Evolutionary conservation across 2,329 filamentous ascomycete species (phyloP).

Genomic region (Paecilomyces dactylethromorphus): DNA sequence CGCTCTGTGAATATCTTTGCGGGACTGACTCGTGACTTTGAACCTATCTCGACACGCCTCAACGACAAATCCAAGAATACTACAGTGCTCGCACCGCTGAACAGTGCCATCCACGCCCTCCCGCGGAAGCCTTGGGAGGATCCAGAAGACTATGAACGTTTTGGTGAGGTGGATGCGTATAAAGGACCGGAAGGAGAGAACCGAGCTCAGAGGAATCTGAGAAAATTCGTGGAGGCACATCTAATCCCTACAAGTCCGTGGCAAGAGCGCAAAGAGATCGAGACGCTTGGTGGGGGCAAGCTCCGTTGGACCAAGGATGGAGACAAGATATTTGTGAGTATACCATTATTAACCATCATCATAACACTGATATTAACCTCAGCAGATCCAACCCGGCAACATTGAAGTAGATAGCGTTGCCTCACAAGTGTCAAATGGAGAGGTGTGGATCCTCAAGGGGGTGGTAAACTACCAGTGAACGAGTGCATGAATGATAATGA

Average conservation of each 20-base stretch:
- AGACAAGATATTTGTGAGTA: constrained; percentile 58
- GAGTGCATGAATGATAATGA: neutral
- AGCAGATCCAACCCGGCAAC: constrained; percentile 60
- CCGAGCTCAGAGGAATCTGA: constrained; percentile 68
- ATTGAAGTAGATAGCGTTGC: constrained; percentile 71
- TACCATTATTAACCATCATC: neutral
- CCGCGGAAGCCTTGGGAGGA: constrained; percentile 71
- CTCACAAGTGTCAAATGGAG: constrained; percentile 75
- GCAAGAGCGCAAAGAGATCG: constrained; percentile 59
- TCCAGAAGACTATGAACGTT: constrained; percentile 60
- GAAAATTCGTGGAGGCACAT: constrained; percentile 79
- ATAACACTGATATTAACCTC: constrained; percentile 8
- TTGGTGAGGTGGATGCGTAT: constrained; percentile 64
- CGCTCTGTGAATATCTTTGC: constrained; percentile 80
- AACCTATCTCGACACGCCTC: constrained; percentile 61
- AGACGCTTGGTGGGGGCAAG: constrained; percentile 62
- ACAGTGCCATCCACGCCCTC: constrained; percentile 69
- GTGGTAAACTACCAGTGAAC: constrained; percentile 48
- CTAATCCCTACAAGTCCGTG: constrained; percentile 71
- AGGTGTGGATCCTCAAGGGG: constrained; percentile 70
- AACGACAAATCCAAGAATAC: constrained; percentile 62
- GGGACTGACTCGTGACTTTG: constrained; percentile 69
- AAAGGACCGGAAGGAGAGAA: constrained; percentile 68
- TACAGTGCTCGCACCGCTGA: constrained; percentile 81
- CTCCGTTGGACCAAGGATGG: constrained; percentile 74